Evolutionary conservation across 2,329 filamentous ascomycete species (phyloP).

Genomic region (Grosmannia clavigera): DNA sequence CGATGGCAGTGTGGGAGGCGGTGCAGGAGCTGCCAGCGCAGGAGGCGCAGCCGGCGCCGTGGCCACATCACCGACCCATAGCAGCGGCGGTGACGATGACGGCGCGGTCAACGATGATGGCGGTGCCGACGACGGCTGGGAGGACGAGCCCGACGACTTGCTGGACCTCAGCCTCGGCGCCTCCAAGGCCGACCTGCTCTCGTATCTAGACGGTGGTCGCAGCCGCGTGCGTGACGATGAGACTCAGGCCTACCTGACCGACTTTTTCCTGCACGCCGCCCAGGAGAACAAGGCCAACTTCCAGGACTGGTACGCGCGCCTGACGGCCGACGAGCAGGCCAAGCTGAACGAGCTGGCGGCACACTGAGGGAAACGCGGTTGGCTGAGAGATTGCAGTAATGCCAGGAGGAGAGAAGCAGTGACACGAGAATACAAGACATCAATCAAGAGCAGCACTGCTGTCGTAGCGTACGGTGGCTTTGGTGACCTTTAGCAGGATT

Average conservation of each 20-base stretch:
- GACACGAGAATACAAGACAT: background rate
- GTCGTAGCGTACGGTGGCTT: no score
- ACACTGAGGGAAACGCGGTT: conserved; percentile 10
- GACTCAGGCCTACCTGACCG: conserved; percentile 70
- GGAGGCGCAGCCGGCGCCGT: background rate
- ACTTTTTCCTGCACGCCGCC: conserved; percentile 60
- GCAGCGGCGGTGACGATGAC: conserved; percentile 18
- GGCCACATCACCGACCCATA: conserved; percentile 16
- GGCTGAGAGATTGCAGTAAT: no score
- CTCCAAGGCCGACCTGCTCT: conserved; percentile 70
- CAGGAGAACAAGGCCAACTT: conserved; percentile 45
- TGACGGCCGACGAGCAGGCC: conserved; percentile 42
- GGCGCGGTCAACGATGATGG: conserved; percentile 36
- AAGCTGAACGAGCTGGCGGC: conserved; percentile 41
- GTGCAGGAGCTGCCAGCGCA: background rate
- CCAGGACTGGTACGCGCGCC: conserved; percentile 41
- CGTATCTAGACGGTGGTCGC: conserved; percentile 49
- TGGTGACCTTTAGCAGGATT: no score
- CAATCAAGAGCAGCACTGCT: no score
- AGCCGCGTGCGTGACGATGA: conserved; percentile 72
- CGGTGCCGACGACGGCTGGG: conserved; percentile 66
- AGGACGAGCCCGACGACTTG: conserved; percentile 74
- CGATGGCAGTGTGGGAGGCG: background rate
- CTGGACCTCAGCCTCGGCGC: conserved; percentile 62
- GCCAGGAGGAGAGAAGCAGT: background rate